These are phyloP conservation scores for Talaromyces sp. DNA, from an alignment of 2,329 filamentous ascomycete genomes.

Conservation along the genomic window DNA sequence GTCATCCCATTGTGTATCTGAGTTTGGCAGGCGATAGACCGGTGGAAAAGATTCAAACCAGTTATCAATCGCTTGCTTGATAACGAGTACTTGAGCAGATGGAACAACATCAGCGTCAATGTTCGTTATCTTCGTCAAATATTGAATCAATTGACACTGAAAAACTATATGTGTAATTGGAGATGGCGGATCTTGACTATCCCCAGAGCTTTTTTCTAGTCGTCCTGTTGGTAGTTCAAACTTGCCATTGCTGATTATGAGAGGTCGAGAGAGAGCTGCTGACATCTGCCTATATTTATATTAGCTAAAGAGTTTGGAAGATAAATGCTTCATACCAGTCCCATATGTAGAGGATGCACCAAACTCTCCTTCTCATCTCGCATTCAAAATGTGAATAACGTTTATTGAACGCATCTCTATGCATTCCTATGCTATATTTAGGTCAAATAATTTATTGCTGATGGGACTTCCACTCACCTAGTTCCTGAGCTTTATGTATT, in stretches of 20 bases:
- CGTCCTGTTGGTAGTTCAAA: constrained; percentile 39
- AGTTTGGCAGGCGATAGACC: constrained; percentile 33
- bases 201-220: constrained; percentile 23
- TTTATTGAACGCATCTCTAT: constrained; percentile 33
- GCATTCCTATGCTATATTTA: constrained; percentile 18
- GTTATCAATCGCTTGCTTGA: constrained; percentile 29
- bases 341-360: constrained; percentile 45
- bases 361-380: constrained; percentile 44
- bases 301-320: neutral
- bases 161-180: constrained; percentile 41
- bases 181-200: constrained; percentile 34
- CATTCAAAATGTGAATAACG: constrained; percentile 41
- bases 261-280: constrained; percentile 39
- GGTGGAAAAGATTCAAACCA: constrained; percentile 43
- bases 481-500: constrained; percentile 46
- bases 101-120: constrained; percentile 12
- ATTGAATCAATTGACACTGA: constrained; percentile 33
- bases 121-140: constrained; percentile 20
- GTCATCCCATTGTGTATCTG: constrained; percentile 40
- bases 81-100: constrained; percentile 23
- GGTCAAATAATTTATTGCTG: neutral
- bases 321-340: constrained; percentile 37
- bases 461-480: constrained; percentile 28
- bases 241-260: constrained; percentile 39
- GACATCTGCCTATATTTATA: constrained; percentile 35